Evolutionary conservation across 352 stramenopile species (phyloP), one percentile per base, ranked within the genome.

Genomic region (Pythium rishiriense): DNA sequence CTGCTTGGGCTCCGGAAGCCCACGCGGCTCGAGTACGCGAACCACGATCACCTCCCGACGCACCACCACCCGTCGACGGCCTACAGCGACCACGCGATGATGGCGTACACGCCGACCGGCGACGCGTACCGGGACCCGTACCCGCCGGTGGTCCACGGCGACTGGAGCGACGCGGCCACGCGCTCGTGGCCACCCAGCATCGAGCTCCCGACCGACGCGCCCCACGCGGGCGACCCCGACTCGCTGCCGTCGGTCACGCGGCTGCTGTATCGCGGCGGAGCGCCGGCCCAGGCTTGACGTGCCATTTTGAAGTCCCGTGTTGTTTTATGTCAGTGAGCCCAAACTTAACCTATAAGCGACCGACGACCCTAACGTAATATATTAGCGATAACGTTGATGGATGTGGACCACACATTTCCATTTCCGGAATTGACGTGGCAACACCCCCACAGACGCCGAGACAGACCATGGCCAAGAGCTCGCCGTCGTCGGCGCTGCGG

Each of bases 171-270:
- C 29, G 55, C 53, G 25, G 43, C 64, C 14, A 55, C 17, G n/a
- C 64, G 55, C 2, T 52, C 46, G 21, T 65, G 63, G 55, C 22
- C 47, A n/a, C 56, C 42, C 12, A 45, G 35, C 12, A 26, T 63
- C 8, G 54, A 63, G 28, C 31, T 66, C 9, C 21, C 39, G 42
- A 60, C n/a, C 35, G 55, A 71, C 6, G 29, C 37, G 5, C 39
- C 41, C 39, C 57, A 71, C 26, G 14, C 65, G 25, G 39, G 37
- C 43, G 66, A 73, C 31, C 66, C 57, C 19, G 79, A 88, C 31
- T 86, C 79, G 58, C 75, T 91, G 49, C 79, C 81, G 22, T 84
- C 81, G 48, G 87, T 91, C 62, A 83, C 70, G 50, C 81, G 85
- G 39, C 64, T 88, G 52, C 70, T 91, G 35, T 79, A 75, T 51